Evolutionary conservation across 768 basidiomycete species (phyloP), one percentile per base, ranked within the genome.

Genomic region (Auriscalpium vulgare): DNA sequence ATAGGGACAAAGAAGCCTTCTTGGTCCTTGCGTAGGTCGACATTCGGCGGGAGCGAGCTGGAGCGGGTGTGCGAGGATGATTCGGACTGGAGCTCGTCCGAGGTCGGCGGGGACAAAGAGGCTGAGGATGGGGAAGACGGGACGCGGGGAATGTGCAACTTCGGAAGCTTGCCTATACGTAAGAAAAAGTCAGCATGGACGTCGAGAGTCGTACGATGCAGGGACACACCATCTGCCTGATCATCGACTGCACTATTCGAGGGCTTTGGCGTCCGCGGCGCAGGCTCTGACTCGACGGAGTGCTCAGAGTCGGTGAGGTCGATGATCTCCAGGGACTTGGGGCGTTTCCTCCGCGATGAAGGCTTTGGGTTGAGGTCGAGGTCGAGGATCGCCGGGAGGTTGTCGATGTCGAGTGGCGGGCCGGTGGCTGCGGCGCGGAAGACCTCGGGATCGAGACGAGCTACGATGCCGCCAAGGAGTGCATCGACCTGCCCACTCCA

Each of bases 191-290:
- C 29, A 29, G 29, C 29, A 3, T 29, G 29, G 7, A 29, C 29
- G 29, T 29, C 4, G 29, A 7, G 29, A 29, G 29, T 29, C 29
- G 29, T 29, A 29, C 29, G 29, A 29, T 29, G 29, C 29, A 4
- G 5, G 5, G 29, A 29, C 29, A 4, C 50, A 23, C 74, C 69
- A 50, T 72, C 68, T 11, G 71, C 67, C 17, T 74, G 73, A 14
- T 68, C 65, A 56, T 68, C 48, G 11, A 49, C 16, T n/a, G 5
- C n/a, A 17, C 17, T 36, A n/a, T 29, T 6, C 51, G 35, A 17
- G 34, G 72, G 71, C 50, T 75, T 75, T 11, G 81, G 80, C 9
- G 80, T 81, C n/a, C 74, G 72, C n/a, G 80, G 80, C 58, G 71
- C 71, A 7, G 75, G 72, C 7, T 69, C 70, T 4, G 67, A 68